Evolutionary conservation across 352 stramenopile species (phyloP).

Genomic region (Pythium myriotylum): DNA sequence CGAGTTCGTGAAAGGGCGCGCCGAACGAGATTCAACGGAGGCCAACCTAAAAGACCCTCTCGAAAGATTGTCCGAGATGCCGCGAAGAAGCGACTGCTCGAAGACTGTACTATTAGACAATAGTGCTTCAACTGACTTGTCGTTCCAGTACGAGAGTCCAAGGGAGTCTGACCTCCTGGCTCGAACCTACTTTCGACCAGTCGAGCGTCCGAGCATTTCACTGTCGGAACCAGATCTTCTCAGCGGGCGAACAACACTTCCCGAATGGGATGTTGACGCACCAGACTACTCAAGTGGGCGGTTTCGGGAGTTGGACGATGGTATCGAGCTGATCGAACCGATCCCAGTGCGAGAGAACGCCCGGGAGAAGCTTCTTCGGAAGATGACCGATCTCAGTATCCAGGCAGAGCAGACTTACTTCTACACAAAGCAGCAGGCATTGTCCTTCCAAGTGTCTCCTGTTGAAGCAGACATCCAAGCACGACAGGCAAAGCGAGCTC

Average conservation of each 20-base stretch:
- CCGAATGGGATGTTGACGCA: background rate
- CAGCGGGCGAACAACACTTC: no score
- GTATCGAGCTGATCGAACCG: background rate
- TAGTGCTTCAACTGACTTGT: no score
- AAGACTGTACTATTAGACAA: no score
- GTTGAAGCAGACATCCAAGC: background rate
- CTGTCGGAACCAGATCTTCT: background rate
- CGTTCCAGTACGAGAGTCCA: no score
- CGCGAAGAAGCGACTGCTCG: no score
- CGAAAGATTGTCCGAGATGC: background rate
- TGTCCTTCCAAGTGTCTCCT: background rate
- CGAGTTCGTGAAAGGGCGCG: background rate
- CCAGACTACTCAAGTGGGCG: background rate
- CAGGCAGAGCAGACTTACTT: constrained; percentile 17
- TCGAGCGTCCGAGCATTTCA: background rate
- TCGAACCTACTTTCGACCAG: background rate
- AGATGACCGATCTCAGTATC: constrained; percentile 13
- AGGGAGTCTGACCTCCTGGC: no score
- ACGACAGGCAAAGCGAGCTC: background rate
- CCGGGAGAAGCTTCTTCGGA: background rate
- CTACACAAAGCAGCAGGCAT: constrained; percentile 5
- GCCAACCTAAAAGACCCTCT: no score
- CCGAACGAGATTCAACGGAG: background rate
- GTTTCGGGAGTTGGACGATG: background rate
- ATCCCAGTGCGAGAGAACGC: background rate